A percentile compares a stretch with the other conserved stretches of the same genome.
Evolutionary conservation across 2,329 filamentous ascomycete genomes (phyloP).

Genomic region (Lasiodiplodia hormozganensis): DNA sequence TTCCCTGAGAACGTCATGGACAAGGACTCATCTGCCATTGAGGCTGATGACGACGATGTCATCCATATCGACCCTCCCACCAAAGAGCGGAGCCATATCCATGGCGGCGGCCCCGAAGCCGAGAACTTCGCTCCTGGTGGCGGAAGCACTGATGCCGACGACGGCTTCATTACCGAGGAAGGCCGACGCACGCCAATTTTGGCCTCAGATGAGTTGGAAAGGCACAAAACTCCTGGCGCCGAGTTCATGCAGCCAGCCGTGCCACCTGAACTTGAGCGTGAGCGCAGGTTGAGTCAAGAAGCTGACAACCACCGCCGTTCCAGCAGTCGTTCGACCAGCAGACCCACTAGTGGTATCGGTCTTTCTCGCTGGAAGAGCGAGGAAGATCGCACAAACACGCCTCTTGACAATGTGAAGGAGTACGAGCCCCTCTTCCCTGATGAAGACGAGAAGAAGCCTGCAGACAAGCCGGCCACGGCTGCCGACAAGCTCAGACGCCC

Average conservation of each 20-base stretch:
- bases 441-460: slow-evolving; percentile 67
- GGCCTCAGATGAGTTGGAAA: slow-evolving; percentile 84
- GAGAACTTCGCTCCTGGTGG: slow-evolving; percentile 58
- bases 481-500: slow-evolving; percentile 64
- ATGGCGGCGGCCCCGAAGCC: slow-evolving; percentile 57
- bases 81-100: slow-evolving; percentile 52
- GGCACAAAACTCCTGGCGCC: slow-evolving; percentile 64
- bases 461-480: slow-evolving; percentile 59
- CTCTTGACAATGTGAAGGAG: slow-evolving; percentile 86
- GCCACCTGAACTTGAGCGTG: slow-evolving; percentile 63
- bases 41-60: slow-evolving; percentile 59
- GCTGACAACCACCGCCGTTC: slow-evolving; percentile 54
- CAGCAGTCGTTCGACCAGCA: slow-evolving; percentile 55
- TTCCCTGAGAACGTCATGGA: slow-evolving; percentile 47
- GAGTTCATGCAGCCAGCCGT: slow-evolving; percentile 81
- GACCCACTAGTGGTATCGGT: slow-evolving; percentile 48
- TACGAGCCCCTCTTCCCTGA: slow-evolving; percentile 94
- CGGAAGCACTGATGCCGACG: slow-evolving; percentile 54
- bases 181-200: slow-evolving; percentile 80
- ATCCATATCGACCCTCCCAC: slow-evolving; percentile 80
- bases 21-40: slow-evolving; percentile 40
- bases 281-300: slow-evolving; percentile 62
- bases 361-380: slow-evolving; percentile 63
- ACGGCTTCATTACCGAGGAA: slow-evolving; percentile 63
- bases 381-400: slow-evolving; percentile 64